These are phyloP conservation scores for Yarrowia galli DNA, from an alignment of 1,139 yeast genomes.

Conservation along the genomic window DNA sequence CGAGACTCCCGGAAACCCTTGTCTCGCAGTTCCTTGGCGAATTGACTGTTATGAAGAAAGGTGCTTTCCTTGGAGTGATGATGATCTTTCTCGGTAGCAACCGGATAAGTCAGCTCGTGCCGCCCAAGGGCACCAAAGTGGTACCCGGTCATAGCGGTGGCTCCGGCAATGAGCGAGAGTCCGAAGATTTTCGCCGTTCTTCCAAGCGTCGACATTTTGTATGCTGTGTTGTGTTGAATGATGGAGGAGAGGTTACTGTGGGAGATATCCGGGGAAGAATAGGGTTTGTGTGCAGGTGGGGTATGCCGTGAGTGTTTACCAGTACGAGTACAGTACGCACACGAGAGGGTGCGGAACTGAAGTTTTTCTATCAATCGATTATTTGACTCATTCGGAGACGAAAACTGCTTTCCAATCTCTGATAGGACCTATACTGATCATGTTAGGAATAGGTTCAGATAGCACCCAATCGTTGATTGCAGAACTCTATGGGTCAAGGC, in stretches of 20 bases:
- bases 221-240: not conserved
- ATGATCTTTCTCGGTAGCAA: slow-evolving; percentile 16
- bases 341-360: too few relatives aligned
- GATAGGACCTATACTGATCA: too few relatives aligned
- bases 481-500: too few relatives aligned
- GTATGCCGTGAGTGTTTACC: not conserved
- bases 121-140: slow-evolving; percentile 35
- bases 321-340: too few relatives aligned
- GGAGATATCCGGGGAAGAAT: slow-evolving; percentile 12
- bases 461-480: too few relatives aligned
- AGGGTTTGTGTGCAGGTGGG: slow-evolving; percentile 8
- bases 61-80: slow-evolving; percentile 27
- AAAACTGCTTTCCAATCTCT: too few relatives aligned
- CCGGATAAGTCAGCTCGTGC: slow-evolving; percentile 32
- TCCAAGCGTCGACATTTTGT: not conserved
- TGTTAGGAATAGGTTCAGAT: too few relatives aligned
- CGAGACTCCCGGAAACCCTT: slow-evolving; percentile 27
- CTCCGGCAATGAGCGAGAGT: not conserved
- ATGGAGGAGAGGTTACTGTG: not conserved
- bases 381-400: too few relatives aligned
- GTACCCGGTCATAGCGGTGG: slow-evolving; percentile 28
- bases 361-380: too few relatives aligned
- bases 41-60: slow-evolving; percentile 25
- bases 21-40: slow-evolving; percentile 28
- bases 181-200: slow-evolving; percentile 12